Conservation (phyloP, 768 basidiomycete species). For the Russula virescens region DNA sequence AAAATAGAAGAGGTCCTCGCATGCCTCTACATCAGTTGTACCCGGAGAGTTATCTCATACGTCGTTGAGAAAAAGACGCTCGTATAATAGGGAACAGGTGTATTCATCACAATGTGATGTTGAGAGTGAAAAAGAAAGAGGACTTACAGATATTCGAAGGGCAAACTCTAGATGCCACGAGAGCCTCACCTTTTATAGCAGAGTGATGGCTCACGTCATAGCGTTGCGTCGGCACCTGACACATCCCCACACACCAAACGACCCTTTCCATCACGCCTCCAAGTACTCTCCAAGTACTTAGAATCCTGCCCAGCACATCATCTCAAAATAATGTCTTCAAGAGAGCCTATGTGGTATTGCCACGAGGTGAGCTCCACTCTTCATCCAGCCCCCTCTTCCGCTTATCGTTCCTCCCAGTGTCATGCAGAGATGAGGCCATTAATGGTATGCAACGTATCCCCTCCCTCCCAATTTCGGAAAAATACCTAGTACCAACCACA, state of each 20-base stretch:
- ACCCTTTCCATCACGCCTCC: constrained; percentile 1
- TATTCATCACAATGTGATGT: constrained; percentile 37
- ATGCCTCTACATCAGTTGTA: constrained; percentile 5
- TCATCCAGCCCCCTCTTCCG: not conserved
- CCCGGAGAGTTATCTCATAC: constrained; percentile 6
- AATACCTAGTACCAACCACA: not conserved
- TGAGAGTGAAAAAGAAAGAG: not conserved
- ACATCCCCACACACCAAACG: not conserved
- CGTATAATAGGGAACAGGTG: constrained; percentile 59
- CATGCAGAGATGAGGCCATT: constrained; percentile 83
- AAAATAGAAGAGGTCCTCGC: not conserved
- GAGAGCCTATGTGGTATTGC: constrained; percentile 76
- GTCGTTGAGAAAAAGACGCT: not conserved
- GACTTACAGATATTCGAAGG: not conserved
- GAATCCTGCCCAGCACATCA: constrained; percentile 15
- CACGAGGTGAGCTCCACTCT: constrained; percentile 48
- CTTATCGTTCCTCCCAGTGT: constrained; percentile 46
- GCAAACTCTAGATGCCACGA: too few species aligned
- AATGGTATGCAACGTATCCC: constrained; percentile 50
- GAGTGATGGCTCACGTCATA: constrained; percentile 10
- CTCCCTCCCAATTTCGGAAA: constrained; percentile 13
- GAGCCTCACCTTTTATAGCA: constrained; percentile 11
- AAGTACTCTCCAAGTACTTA: constrained; percentile 15
- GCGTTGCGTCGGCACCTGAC: not conserved
- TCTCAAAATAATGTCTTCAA: constrained; percentile 48